These are phyloP conservation scores for Perkinsus marinus DNA, from an alignment of 169 alveolate species.

Conservation along the genomic window DNA sequence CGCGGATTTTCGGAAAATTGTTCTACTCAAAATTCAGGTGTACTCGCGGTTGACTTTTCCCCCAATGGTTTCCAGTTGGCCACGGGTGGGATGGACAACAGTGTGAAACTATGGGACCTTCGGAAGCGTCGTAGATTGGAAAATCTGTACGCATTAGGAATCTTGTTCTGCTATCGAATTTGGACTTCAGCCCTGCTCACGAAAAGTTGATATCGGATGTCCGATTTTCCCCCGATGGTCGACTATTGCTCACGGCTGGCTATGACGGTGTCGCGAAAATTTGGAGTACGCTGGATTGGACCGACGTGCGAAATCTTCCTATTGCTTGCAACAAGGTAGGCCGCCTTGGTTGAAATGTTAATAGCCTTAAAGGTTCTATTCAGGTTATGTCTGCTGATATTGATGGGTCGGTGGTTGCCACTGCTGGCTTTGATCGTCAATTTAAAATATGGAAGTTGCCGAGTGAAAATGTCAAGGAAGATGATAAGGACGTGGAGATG, in stretches of 20 bases:
- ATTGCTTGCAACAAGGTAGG: background rate
- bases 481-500: background rate
- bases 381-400: background rate
- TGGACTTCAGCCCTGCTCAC: background rate
- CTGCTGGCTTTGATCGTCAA: background rate
- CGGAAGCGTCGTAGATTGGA: conserved; percentile 33
- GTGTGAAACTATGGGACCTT: conserved; percentile 73
- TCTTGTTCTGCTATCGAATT: background rate
- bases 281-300: background rate
- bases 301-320: background rate
- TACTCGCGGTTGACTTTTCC: conserved; percentile 16
- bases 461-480: background rate
- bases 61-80: conserved; percentile 39
- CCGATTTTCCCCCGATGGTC: background rate
- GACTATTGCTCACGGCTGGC: background rate
- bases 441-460: background rate
- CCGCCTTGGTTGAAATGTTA: too few relatives aligned
- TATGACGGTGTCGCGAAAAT: background rate
- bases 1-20: too few relatives aligned
- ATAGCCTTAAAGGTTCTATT: too few relatives aligned
- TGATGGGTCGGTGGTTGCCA: background rate
- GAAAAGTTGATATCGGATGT: background rate
- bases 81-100: conserved; percentile 71
- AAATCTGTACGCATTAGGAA: background rate
- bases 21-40: too few relatives aligned